These are phyloP conservation scores for Myrmaecium sp. DNA, from an alignment of 2,329 filamentous ascomycete genomes.

Conservation along the genomic window DNA sequence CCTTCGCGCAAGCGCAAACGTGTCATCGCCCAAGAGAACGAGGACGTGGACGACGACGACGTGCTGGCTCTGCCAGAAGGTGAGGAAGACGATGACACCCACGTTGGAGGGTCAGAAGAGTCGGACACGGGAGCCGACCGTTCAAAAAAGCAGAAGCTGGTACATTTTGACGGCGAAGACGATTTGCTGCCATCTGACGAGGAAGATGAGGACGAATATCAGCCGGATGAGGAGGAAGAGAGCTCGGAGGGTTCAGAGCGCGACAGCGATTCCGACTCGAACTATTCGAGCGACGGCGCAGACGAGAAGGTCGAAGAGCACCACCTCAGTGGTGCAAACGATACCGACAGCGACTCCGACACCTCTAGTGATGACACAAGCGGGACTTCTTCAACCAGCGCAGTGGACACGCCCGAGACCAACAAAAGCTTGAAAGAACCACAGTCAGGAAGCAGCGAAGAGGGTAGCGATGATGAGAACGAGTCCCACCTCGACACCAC, in stretches of 20 bases:
- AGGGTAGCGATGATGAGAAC: not conserved
- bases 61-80: constrained; percentile 7
- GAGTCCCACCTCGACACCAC: constrained; percentile 6
- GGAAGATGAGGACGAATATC: constrained; percentile 6
- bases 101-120: constrained; percentile 6
- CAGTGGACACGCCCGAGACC: not conserved
- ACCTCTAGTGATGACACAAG: no score
- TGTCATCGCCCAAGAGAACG: constrained; percentile 23
- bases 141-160: constrained; percentile 2
- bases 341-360: constrained; percentile 5
- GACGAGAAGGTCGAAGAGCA: not conserved
- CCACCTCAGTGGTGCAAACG: no score
- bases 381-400: no score
- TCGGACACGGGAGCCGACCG: constrained; percentile 7
- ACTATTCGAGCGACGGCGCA: not conserved
- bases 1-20: constrained; percentile 49
- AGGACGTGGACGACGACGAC: constrained; percentile 13
- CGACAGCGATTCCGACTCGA: not conserved
- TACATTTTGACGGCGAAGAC: no score
- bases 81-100: constrained; percentile 6
- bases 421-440: not conserved
- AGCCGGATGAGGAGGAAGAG: constrained; percentile 5
- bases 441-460: not conserved
- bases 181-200: constrained; percentile 3
- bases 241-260: constrained; percentile 2